Evolutionary conservation across 306 rosid species (phyloP).

Genomic region (Pterocarpus santalinus): DNA sequence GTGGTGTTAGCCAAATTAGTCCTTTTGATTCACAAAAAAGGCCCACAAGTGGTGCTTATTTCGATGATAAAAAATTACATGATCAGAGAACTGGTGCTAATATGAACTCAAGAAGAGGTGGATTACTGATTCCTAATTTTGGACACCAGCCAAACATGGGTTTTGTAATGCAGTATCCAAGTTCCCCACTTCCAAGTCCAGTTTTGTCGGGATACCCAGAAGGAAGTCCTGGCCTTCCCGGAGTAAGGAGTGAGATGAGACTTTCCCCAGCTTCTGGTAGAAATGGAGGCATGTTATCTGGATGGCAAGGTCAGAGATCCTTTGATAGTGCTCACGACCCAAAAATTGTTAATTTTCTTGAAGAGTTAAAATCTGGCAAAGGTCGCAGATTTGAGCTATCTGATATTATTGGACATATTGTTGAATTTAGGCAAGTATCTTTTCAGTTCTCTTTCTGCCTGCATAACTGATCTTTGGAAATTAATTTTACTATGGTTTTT

Average conservation of each 20-base stretch:
- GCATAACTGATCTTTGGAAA: slow-evolving; percentile 21
- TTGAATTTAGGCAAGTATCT: slow-evolving; percentile 61
- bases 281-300: slow-evolving; percentile 50
- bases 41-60: slow-evolving; percentile 43
- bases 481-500: slow-evolving; percentile 32
- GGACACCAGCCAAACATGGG: slow-evolving; percentile 59
- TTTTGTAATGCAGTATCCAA: slow-evolving; percentile 56
- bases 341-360: slow-evolving; percentile 59
- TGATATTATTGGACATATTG: slow-evolving; percentile 62
- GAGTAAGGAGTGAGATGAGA: slow-evolving; percentile 56
- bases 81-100: slow-evolving; percentile 52
- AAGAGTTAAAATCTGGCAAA: slow-evolving; percentile 63
- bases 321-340: slow-evolving; percentile 58
- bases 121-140: slow-evolving; percentile 49
- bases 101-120: slow-evolving; percentile 62
- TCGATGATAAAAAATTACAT: slow-evolving; percentile 53
- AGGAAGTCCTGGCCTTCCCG: slow-evolving; percentile 51
- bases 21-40: slow-evolving; percentile 51
- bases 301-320: slow-evolving; percentile 60
- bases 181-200: slow-evolving; percentile 55
- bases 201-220: slow-evolving; percentile 52
- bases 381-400: slow-evolving; percentile 67
- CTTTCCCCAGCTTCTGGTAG: slow-evolving; percentile 51
- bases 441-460: slow-evolving; percentile 24
- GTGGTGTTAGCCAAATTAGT: slow-evolving; percentile 45